Conservation (phyloP, 2,329 filamentous ascomycete genomes). For the Coleophoma crateriformis region DNA sequence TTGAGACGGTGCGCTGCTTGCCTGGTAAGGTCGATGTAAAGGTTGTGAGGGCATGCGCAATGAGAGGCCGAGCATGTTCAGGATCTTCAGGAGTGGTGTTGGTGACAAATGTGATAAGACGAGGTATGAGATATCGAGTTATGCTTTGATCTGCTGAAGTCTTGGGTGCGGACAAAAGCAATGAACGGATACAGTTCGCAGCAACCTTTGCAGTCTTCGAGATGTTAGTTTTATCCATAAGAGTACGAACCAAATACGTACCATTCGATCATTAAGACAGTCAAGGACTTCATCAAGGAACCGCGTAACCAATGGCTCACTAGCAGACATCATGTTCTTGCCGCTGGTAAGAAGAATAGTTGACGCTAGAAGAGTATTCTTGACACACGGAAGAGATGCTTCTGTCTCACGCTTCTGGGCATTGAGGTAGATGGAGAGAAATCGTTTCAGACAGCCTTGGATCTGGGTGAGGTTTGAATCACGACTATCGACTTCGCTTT, state of each 20-base stretch:
- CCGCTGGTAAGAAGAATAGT: constrained; percentile 86
- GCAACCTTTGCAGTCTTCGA: constrained; percentile 77
- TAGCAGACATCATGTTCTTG: constrained; percentile 64
- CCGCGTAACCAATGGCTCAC: constrained; percentile 67
- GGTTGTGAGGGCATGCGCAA: constrained; percentile 71
- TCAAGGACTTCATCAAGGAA: constrained; percentile 80
- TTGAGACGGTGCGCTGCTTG: constrained; percentile 50
- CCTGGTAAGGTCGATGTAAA: constrained; percentile 51
- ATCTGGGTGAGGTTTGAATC: constrained; percentile 47
- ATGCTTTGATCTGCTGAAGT: constrained; percentile 67
- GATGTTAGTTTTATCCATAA: constrained; percentile 8
- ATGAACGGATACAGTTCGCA: constrained; percentile 80
- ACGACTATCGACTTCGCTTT: constrained; percentile 30
- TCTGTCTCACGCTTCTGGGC: constrained; percentile 71
- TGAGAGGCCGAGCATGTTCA: constrained; percentile 64
- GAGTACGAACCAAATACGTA: constrained; percentile 26
- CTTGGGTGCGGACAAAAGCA: constrained; percentile 63
- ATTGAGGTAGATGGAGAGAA: constrained; percentile 72
- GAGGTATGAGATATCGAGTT: constrained; percentile 67
- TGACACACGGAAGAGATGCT: constrained; percentile 79
- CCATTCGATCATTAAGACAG: constrained; percentile 74
- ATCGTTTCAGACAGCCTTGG: constrained; percentile 75
- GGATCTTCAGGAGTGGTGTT: constrained; percentile 70
- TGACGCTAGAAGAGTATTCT: constrained; percentile 82
- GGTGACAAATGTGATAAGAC: constrained; percentile 70